Evolutionary conservation across 2,329 filamentous ascomycete species (phyloP), one percentile per base, ranked within the genome.

Genomic region (Fusarium irregulare): DNA sequence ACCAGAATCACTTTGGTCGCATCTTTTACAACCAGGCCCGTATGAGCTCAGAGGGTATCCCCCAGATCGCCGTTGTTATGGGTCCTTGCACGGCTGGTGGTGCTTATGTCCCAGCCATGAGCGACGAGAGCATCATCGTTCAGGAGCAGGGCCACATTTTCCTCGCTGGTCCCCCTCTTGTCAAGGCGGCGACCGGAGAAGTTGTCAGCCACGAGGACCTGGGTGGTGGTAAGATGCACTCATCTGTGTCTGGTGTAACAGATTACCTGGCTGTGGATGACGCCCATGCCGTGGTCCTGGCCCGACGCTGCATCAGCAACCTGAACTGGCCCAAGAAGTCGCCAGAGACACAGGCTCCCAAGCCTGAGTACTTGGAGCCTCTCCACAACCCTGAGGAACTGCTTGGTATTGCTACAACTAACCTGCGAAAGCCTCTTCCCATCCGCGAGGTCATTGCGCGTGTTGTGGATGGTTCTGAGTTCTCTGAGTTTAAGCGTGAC

Each of bases 21-120:
- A 97, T 98, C 78, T 99, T 99, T 85, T 99, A 92, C 86, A 98
- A 99, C 82, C 95, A 99, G 81, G 95, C 96, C 4, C 87, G 93
- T 76, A 97, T 98, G 94, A 96, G 92, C 73, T 88, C 92, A 3
- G 83, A 91, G 72, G 93, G 94, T 7, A 97, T 98, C 66, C 95
- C 95, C 2, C 95, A 98, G 78, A 92, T 99, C 73, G 91, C 93
- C 12, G 93, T 98, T 4, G 95, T 99, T 48, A 98, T 99, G 95
- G 95, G 95, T 1, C 93, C 95, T 45, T 99, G 96, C 82, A 99
- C 96, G 1, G 95, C 95, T 3, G 95, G 95, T 53, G 95, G 95
- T 49, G 95, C 95, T 25, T 98, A 99, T 78, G 94, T 98, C 13
- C 95, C 95, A 13, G 93, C 93, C 75, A 98, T 99, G 95, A 95